Percentiles rank a stretch among this genome's conserved stretches.
These are phyloP conservation scores for Termitomyces sp. DNA, from an alignment of 768 basidiomycete species.

Conservation along the genomic window DNA sequence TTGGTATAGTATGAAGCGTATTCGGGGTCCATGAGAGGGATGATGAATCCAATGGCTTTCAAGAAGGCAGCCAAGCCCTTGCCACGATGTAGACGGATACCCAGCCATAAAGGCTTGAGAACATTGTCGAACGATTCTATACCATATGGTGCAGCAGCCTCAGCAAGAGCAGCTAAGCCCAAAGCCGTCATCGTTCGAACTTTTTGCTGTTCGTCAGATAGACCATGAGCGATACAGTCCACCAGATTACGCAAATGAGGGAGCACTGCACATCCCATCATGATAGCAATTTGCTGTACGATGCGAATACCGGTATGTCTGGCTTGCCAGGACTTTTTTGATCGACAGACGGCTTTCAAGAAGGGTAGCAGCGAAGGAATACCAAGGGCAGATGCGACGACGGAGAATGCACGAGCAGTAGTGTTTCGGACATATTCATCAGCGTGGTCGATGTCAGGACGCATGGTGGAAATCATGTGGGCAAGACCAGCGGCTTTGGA, in stretches of 20 bases:
- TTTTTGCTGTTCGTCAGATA: conserved; percentile 94
- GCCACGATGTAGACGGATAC: conserved; percentile 91
- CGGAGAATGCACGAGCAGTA: conserved; percentile 97
- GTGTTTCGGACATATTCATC: conserved; percentile 99
- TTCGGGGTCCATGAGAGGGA: conserved; percentile 99
- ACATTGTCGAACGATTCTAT: conserved; percentile 99
- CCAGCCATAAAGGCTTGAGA: conserved; percentile 89
- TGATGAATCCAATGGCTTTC: conserved; percentile 98
- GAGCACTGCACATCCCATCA: conserved; percentile 99
- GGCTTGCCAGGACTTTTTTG: conserved; percentile 99
- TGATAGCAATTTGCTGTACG: conserved; percentile 98
- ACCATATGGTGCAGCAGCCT: conserved; percentile 97
- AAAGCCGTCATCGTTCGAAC: conserved; percentile 95
- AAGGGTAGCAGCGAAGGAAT: conserved; percentile 97
- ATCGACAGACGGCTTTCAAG: conserved; percentile 96
- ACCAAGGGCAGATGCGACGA: conserved; percentile 96
- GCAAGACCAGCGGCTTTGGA: conserved; percentile 98
- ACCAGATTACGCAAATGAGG: conserved; percentile 96
- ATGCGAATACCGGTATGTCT: conserved; percentile 99
- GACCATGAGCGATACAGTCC: conserved; percentile 89
- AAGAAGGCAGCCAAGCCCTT: conserved; percentile 94
- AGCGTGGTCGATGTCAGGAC: conserved; percentile 98
- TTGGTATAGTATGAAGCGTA: conserved; percentile 99
- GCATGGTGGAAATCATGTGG: conserved; percentile 99
- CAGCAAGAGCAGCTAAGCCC: conserved; percentile 88